Base-by-base conservation (phyloP, 2,329 filamentous ascomycete genomes). In the Fusarium vanettenii region DNA sequence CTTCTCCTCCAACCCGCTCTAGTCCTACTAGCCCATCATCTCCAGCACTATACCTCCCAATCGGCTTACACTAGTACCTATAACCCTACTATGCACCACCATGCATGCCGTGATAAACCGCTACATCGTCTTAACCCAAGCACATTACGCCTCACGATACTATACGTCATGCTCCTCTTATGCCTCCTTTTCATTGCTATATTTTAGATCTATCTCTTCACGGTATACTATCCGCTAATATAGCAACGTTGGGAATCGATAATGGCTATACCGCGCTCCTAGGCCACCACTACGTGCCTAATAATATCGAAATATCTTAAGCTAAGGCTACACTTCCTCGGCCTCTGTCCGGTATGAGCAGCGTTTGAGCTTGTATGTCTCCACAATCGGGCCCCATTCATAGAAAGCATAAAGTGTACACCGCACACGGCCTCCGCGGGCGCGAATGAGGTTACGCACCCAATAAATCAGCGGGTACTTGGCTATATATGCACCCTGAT, bases 141-240 rank as follows among this genome's bases (percentile, higher is more conserved):
- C 18, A 25, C 55, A 59, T 27, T 39, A 20, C 5, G 25, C 16
- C 35, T 59, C 55, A 18, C n/a, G 7, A 59, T 59, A 59, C 31
- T 18, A 59, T 5, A 59, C n/a, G 13, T 59, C 29, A 9, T 31
- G 14, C 45, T 59, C 20, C n/a, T 59, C 55, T 37, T 13, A 22
- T 16, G 31, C 55, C 35, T 59, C 55, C 31, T 1, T 7, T 39
- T 59, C 55, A 35, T 27, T 59, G 33, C 33, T 35, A 25, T 59
- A 59, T 27, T 59, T 37, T 11, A 27, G n/a, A 27, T 59, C 55
- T 35, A 59, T 59, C 55, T 59, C 13, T 9, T 59, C 33, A 39
- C 59, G 59, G 37, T 61, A 61, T 61, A 31, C 39, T n/a, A 39
- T 61, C n/a, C 59, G 59, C 39, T 13, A 61, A 43, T 39, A 61